Base-by-base conservation (phyloP, 148 eudicot genomes). In the Chenopodium suecicum region DNA sequence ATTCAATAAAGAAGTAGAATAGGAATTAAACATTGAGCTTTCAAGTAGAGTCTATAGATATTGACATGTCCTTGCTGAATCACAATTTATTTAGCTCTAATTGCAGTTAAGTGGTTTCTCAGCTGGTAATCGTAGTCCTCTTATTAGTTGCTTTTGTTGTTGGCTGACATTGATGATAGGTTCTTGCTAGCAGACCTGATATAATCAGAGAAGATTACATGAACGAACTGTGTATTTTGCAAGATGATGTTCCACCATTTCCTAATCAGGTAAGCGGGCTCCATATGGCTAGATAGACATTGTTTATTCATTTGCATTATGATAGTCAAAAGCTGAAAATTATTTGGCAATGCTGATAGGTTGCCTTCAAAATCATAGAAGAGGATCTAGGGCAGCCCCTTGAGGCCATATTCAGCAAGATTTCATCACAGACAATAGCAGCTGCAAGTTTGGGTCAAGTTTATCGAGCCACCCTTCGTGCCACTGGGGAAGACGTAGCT, bases 371-470 rank as follows among this genome's bases (percentile, higher is more conserved):
- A 81, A 96, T 96, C 84, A 96, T 96, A 87, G 99, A 94, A 83
- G 99, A 94, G 83, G 98, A 96, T 80, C 78, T 96, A 77, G 99
- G 99, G 70, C 98, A 94, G 84, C 97, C 99, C 76, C 95, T 96
- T 71, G 98, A 96, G 83, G 92, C 98, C 79, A 88, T 96, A 77
- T 96, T 96, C 91, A 94, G 98, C 88, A 91, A 89, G 83, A 96
- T 96, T 80, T 96, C 99, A 23, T 94, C 98, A 62, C 85, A 78
- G 79, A 94, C 99, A 78, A 96, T 96, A 83, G 99, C 99, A 31
- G 99, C 98, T 65, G 99, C 99, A 77, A 94, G 99, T 91, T 87
- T 96, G 84, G 98, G 98, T 81, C 99, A 96, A 89, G 98, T 96
- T 84, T 96, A 94, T 82, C 92, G 98, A 73, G 99, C 98, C 83